Conservation (phyloP, 331 rosid species). For the Rosa hybrid region DNA sequence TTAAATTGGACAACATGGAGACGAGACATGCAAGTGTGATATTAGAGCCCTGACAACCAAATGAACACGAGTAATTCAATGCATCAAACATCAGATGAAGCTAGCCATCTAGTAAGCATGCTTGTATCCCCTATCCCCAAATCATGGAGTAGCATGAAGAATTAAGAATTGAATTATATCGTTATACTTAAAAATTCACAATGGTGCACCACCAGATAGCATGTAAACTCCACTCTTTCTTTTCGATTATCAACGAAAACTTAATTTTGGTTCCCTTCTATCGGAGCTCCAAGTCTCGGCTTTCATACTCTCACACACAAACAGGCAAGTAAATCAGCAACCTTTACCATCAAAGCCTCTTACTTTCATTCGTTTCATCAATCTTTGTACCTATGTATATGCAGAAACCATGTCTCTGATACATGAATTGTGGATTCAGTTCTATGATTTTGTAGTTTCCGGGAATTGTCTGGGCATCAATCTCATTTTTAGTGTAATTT, state of each 20-base stretch:
- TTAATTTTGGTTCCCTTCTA: background rate
- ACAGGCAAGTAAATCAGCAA: background rate
- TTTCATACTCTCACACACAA: background rate
- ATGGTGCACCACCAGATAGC: background rate
- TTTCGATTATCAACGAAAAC: background rate
- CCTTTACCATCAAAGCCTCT: background rate
- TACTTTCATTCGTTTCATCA: background rate
- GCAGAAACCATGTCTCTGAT: background rate
- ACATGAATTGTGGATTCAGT: background rate
- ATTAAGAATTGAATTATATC: background rate
- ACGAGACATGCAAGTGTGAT: background rate
- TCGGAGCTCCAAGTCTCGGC: background rate
- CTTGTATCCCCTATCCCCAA: background rate
- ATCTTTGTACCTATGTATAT: background rate
- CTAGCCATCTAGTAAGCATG: background rate
- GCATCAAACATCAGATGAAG: background rate
- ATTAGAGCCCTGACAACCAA: background rate
- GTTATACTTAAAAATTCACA: background rate
- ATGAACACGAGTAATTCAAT: background rate
- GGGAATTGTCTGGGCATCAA: background rate
- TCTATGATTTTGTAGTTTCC: background rate
- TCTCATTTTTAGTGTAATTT: background rate
- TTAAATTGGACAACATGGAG: background rate
- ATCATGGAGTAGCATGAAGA: background rate
- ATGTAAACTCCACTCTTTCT: slow-evolving; percentile 3